Conservation (phyloP, 2,329 filamentous ascomycete genomes). For the Bisporella sp. region DNA sequence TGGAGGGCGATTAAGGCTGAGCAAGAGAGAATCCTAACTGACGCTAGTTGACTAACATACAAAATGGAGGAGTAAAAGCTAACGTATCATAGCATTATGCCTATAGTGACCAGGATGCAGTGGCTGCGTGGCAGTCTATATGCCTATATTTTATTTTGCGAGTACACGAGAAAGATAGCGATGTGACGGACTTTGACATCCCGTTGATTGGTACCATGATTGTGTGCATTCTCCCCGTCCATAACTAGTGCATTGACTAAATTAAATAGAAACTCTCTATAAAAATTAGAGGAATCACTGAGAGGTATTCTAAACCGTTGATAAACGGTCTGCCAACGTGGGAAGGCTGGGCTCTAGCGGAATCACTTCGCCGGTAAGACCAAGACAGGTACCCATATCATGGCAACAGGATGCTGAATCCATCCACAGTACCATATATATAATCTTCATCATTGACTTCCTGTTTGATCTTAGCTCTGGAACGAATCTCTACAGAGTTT, state of each 20-base stretch:
- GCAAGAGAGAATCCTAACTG: constrained; percentile 10
- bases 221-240: not conserved
- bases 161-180: constrained; percentile 10
- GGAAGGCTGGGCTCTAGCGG: constrained; percentile 11
- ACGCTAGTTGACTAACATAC: constrained; percentile 5
- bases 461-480: constrained; percentile 7
- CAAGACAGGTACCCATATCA: not conserved
- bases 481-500: not conserved
- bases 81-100: constrained; percentile 1
- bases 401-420: not conserved
- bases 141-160: constrained; percentile 13
- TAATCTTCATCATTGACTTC: constrained; percentile 9
- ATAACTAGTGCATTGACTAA: not conserved
- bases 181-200: constrained; percentile 11
- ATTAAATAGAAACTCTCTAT: not conserved
- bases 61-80: not conserved
- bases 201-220: constrained; percentile 12
- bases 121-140: constrained; percentile 16
- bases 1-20: constrained; percentile 15
- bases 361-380: constrained; percentile 13
- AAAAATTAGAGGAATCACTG: not conserved
- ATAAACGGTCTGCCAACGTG: not conserved
- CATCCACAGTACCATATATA: constrained; percentile 8
- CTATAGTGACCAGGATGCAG: constrained; percentile 4
- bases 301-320: not conserved